Evolutionary conservation across 805 yeast genomes (phyloP).

Genomic region (Ogataea kodamae): DNA sequence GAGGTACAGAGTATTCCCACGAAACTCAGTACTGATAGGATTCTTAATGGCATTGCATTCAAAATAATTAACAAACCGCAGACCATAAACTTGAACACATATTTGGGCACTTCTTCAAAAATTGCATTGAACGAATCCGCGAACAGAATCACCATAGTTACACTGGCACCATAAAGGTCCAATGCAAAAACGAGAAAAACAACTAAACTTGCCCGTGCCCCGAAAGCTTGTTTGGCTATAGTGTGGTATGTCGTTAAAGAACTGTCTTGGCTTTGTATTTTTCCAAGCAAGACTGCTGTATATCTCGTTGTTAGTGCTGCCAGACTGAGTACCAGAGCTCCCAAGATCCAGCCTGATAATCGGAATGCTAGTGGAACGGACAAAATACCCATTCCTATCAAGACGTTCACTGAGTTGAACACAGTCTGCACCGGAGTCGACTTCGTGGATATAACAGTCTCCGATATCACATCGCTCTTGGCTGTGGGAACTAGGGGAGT

Average conservation of each 20-base stretch:
- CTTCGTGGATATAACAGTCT: conserved; percentile 29
- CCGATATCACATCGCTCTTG: conserved; percentile 10
- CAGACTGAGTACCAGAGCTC: conserved; percentile 38
- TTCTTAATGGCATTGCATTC: conserved; percentile 67
- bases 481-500: conserved; percentile 4
- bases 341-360: conserved; percentile 64
- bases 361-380: conserved; percentile 69
- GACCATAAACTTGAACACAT: conserved; percentile 41
- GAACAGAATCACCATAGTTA: conserved; percentile 55
- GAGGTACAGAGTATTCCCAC: conserved; percentile 71
- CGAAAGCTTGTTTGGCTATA: conserved; percentile 50
- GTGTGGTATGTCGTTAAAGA: conserved; percentile 54
- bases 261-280: conserved; percentile 40
- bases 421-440: conserved; percentile 73
- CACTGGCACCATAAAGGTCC: conserved; percentile 60
- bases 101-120: conserved; percentile 39
- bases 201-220: conserved; percentile 39
- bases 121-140: conserved; percentile 55
- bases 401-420: conserved; percentile 72
- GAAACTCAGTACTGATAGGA: conserved; percentile 65
- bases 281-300: conserved; percentile 54
- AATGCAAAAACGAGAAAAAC: conserved; percentile 49
- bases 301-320: conserved; percentile 49
- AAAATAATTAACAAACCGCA: conserved; percentile 39
- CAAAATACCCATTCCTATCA: conserved; percentile 72